A percentile compares a stretch with the other conserved stretches of the same genome.
phyloP scores from a whole-genome alignment of 345 rosid genomes.

The Kernera saxatilis region DNA sequence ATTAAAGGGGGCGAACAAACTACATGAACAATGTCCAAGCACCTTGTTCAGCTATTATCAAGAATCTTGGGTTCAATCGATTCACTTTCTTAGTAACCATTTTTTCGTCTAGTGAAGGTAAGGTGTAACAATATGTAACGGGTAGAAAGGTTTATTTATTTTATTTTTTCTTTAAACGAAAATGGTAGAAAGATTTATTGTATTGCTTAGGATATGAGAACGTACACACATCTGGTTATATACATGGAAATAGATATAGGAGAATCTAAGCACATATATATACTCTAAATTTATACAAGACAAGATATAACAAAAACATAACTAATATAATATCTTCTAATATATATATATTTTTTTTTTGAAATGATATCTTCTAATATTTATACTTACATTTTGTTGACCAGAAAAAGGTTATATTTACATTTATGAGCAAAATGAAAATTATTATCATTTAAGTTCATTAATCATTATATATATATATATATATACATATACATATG shows the following conservation, averaged over 20 bases:
- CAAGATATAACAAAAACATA: background rate
- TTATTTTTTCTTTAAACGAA: too few species aligned
- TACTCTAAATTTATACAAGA: background rate
- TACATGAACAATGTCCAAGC: too few species aligned
- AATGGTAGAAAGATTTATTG: background rate
- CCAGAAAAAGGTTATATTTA: background rate
- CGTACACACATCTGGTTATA: background rate
- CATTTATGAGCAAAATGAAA: background rate
- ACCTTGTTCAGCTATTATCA: too few species aligned
- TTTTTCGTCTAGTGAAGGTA: background rate
- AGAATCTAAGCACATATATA: background rate
- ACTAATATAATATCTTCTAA: background rate
- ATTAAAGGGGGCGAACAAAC: too few species aligned
- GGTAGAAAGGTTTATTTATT: background rate
- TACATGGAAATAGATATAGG: background rate
- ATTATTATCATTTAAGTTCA: background rate
- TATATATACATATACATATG: background rate
- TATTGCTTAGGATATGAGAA: background rate
- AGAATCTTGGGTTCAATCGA: too few species aligned
- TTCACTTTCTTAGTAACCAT: background rate
- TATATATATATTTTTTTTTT: too few species aligned
- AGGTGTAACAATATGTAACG: background rate
- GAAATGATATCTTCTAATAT: too few species aligned
- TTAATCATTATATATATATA: too few species aligned
- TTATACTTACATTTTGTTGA: background rate